phyloP scores from a whole-genome alignment of 352 stramenopile genomes.

The Vaucheria bursata region DNA sequence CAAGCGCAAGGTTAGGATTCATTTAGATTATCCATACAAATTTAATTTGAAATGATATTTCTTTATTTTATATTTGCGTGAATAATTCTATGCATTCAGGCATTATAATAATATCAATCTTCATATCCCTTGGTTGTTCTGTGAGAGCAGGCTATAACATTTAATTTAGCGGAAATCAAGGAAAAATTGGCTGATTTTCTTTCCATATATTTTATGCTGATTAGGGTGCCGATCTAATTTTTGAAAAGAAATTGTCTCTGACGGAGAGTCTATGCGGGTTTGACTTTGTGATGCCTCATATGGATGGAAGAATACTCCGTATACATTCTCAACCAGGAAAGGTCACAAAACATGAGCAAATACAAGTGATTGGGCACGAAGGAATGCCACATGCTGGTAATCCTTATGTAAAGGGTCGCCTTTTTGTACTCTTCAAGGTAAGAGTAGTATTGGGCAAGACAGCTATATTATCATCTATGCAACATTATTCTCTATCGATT shows the following conservation, averaged over 20 bases:
- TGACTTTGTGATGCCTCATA: constrained; percentile 53
- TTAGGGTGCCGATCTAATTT: constrained; percentile 86
- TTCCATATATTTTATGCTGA: too few relatives aligned
- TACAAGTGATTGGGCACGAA: constrained; percentile 80
- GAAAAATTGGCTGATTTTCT: too few relatives aligned
- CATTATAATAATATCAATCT: too few relatives aligned
- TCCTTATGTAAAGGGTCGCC: constrained; percentile 92
- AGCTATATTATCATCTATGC: background rate
- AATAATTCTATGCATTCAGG: too few relatives aligned
- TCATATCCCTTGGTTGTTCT: too few relatives aligned
- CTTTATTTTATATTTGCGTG: too few relatives aligned
- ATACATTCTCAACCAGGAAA: constrained; percentile 34
- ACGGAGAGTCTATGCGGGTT: constrained; percentile 84
- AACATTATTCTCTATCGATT: background rate
- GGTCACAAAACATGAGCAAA: constrained; percentile 60
- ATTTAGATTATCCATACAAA: too few relatives aligned
- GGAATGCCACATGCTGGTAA: constrained; percentile 96
- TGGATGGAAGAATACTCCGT: constrained; percentile 61
- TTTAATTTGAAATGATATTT: too few relatives aligned
- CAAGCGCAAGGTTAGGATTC: background rate
- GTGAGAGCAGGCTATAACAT: too few relatives aligned
- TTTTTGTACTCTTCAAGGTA: constrained; percentile 95
- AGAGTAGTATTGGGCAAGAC: constrained; percentile 10
- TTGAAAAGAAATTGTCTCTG: constrained; percentile 86
- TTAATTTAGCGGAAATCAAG: too few relatives aligned